Evolutionary conservation across 148 eudicot species (phyloP), one percentile per base, ranked within the genome.

Genomic region (Spergularia marina): DNA sequence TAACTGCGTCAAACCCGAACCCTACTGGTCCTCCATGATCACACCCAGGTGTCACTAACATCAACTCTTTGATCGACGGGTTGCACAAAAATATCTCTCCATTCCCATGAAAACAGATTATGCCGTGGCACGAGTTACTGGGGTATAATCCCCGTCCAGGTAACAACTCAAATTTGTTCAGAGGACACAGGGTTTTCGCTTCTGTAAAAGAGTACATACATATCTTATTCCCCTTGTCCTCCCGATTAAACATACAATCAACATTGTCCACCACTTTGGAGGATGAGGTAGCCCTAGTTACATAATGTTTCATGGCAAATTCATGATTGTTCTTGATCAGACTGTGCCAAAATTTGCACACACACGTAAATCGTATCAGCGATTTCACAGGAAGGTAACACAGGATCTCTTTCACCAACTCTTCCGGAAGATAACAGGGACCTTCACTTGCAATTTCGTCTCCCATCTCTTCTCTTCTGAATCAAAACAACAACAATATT

Each of bases 51-150:
- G 69, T 51, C 53, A 65, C 23, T 52, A 16, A 16, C 23, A 40
- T 23, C 12, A 41, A 12, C 69, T 65, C 69, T 65, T 65, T 11
- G 17, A 65, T 65, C 17, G 49, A 65, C 69, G 69, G 69, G 53
- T 65, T 65, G 41, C 53, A 65, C 69, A 65, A 65, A 0, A 65
- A 17, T 51, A 65, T 65, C 21, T 40, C 53, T 1, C 11, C 7
- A 1, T 12, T 7, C 2, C n/a, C n/a, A 17, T 10, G 0, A 68
- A 68, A 51, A 55, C 71, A 68, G 4, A 68, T 49, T 10, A 68
- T 49, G 12, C 57, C 71, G 13, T 68, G 56, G 52, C 71, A 68
- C 1, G 71, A 17, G 55, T 68, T 68, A n/a, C 55, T n/a, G 30
- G 49, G 14, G 9, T 2, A 0, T 5, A 68, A 18, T 10, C 17